phyloP scores from a whole-genome alignment of 192 early-diverging fungal genomes.

The Backusella tarrabulga region DNA sequence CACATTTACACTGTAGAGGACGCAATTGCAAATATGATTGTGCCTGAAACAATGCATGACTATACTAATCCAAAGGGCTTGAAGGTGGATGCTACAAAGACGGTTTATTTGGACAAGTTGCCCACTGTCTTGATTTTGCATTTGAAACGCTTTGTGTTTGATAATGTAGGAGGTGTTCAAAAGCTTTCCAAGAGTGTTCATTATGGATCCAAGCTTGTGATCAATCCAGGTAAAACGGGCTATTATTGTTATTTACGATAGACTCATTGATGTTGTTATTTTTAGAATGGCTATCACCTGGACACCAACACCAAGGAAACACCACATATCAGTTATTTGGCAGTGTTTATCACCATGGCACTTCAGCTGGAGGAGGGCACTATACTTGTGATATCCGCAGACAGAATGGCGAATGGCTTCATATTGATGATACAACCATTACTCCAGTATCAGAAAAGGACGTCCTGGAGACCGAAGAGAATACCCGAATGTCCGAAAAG shows the following conservation, averaged over 20 bases:
- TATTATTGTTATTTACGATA: neutral
- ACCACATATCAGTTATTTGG: slow-evolving; percentile 75
- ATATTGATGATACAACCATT: slow-evolving; percentile 89
- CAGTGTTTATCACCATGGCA: slow-evolving; percentile 94
- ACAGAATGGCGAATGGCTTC: slow-evolving; percentile 78
- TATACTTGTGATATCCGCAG: slow-evolving; percentile 93
- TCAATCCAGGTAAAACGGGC: slow-evolving; percentile 51
- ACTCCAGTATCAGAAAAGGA: slow-evolving; percentile 50
- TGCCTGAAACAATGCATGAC: slow-evolving; percentile 82
- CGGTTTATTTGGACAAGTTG: slow-evolving; percentile 73
- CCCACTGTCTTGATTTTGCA: slow-evolving; percentile 93
- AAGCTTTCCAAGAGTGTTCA: slow-evolving; percentile 87
- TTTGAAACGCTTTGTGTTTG: slow-evolving; percentile 92
- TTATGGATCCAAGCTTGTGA: slow-evolving; percentile 64
- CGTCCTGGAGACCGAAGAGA: slow-evolving; percentile 50
- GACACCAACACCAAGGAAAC: slow-evolving; percentile 39
- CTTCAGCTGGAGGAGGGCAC: slow-evolving; percentile 85
- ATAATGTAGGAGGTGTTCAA: slow-evolving; percentile 66
- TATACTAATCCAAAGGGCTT: slow-evolving; percentile 55
- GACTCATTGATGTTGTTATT: neutral
- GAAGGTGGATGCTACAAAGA: slow-evolving; percentile 71
- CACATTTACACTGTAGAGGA: slow-evolving; percentile 80
- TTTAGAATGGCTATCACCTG: slow-evolving; percentile 61
- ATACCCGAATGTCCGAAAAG: slow-evolving; percentile 30
- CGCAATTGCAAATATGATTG: slow-evolving; percentile 76